These are phyloP conservation scores for Irpex sp. DNA, from an alignment of 1,284 basidiomycete genomes.

Conservation along the genomic window DNA sequence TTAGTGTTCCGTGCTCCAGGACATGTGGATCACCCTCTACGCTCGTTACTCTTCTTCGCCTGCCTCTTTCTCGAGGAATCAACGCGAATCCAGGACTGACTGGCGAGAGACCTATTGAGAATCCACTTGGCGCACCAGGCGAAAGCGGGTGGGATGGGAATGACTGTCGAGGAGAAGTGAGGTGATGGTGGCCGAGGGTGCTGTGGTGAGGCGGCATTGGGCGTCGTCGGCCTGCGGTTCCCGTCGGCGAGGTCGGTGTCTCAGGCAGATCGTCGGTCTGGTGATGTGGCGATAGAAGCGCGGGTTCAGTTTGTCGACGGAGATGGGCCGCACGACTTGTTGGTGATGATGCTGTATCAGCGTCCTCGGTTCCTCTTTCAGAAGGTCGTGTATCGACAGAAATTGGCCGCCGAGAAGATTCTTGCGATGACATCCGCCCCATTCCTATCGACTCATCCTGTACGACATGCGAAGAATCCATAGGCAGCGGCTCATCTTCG, in stretches of 20 bases:
- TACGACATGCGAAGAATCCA: constrained; percentile 14
- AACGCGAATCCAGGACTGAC: constrained; percentile 71
- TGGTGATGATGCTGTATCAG: constrained; percentile 5
- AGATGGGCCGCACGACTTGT: constrained; percentile 5
- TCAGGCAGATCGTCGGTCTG: constrained; percentile 14
- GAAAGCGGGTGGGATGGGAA: constrained; percentile 22
- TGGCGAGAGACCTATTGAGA: constrained; percentile 72
- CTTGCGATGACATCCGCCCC: constrained; percentile 10
- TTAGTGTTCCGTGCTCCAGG: constrained; percentile 17
- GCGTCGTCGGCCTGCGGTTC: constrained; percentile 8
- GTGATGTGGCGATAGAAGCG: constrained; percentile 13
- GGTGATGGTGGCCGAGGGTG: constrained; percentile 4
- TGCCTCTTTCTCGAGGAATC: constrained; percentile 49
- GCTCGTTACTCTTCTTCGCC: constrained; percentile 28
- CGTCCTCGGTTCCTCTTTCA: background rate
- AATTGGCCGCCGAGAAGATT: constrained; percentile 15
- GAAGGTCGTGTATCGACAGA: constrained; percentile 13
- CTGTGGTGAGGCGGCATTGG: constrained; percentile 7
- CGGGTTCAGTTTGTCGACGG: constrained; percentile 22
- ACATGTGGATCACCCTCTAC: constrained; percentile 35
- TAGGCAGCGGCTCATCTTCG: constrained; percentile 29
- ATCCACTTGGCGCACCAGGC: constrained; percentile 38
- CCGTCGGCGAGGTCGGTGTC: constrained; percentile 12
- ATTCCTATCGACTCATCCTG: constrained; percentile 14
- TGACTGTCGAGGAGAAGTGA: constrained; percentile 8